phyloP scores from a whole-genome alignment of 2,329 filamentous ascomycete genomes.

The Ustulina deusta region DNA sequence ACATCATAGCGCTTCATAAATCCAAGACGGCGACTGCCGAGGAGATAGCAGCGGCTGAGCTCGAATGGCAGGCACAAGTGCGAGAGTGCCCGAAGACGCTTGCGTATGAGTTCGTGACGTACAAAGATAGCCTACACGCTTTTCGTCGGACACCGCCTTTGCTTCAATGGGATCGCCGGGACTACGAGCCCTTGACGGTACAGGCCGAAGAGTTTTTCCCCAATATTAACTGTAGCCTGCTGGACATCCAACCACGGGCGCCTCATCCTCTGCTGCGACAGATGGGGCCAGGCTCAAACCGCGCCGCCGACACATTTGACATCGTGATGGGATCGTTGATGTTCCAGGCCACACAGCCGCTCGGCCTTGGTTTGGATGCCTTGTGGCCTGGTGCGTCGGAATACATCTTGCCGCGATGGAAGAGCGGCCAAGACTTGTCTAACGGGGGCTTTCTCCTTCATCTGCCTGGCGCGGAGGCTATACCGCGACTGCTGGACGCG shows the following conservation, averaged over 20 bases:
- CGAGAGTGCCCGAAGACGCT: conserved; percentile 33
- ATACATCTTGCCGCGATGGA: conserved; percentile 62
- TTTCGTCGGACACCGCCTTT: conserved; percentile 62
- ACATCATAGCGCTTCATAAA: conserved; percentile 34
- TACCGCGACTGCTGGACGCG: conserved; percentile 62
- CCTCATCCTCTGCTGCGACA: conserved; percentile 62
- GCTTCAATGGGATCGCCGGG: conserved; percentile 76
- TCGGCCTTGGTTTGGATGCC: conserved; percentile 61
- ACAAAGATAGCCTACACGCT: conserved; percentile 67
- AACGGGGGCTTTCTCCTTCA: conserved; percentile 59
- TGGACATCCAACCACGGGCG: conserved; percentile 75
- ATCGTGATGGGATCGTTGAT: conserved; percentile 62
- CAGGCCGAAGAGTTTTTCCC: conserved; percentile 75
- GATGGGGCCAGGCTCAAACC: conserved; percentile 55
- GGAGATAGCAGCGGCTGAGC: conserved; percentile 49
- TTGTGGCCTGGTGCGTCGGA: conserved; percentile 72
- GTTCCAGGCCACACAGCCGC: conserved; percentile 48
- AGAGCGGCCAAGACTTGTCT: conserved; percentile 60
- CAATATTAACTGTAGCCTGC: conserved; percentile 64
- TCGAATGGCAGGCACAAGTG: conserved; percentile 54
- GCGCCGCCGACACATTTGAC: conserved; percentile 64
- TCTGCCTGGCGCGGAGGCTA: conserved; percentile 56
- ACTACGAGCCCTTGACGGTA: conserved; percentile 75
- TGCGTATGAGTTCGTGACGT: conserved; percentile 54
- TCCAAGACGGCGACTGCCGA: conserved; percentile 33